These are phyloP conservation scores for Calonectria hawksworthii DNA, from an alignment of 2,329 filamentous ascomycete species.

Conservation along the genomic window DNA sequence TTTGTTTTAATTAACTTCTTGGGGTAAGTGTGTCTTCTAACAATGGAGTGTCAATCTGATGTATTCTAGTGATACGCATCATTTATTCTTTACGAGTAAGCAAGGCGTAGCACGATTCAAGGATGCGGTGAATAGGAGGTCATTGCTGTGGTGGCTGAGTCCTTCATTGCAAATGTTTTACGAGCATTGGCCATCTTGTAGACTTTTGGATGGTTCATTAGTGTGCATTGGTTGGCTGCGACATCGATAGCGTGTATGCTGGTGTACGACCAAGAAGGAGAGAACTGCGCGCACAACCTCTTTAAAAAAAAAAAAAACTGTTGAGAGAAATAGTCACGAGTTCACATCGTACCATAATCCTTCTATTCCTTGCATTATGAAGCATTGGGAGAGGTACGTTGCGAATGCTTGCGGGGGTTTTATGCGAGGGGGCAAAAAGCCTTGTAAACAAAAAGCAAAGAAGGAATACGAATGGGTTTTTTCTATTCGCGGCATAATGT, in stretches of 20 bases:
- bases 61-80: neutral
- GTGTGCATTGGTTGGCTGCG: neutral
- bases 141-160: neutral
- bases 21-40: neutral
- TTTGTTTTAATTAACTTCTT: neutral
- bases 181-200: neutral
- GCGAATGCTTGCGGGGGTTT: neutral
- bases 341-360: neutral
- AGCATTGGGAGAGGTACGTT: neutral
- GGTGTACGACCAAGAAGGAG: neutral
- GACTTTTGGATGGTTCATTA: neutral
- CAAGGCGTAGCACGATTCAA: neutral
- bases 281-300: neutral
- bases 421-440: neutral
- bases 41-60: neutral
- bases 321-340: neutral
- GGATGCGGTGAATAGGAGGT: neutral
- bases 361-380: neutral
- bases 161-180: neutral
- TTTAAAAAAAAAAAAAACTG: too few species aligned
- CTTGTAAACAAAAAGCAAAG: neutral
- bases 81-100: neutral
- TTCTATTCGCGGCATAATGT: neutral
- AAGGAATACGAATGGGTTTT: neutral
- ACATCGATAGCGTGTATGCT: neutral